Evolutionary conservation across 2,329 filamentous ascomycete species (phyloP).

Genomic region (Pseudohalonectria lignicola): DNA sequence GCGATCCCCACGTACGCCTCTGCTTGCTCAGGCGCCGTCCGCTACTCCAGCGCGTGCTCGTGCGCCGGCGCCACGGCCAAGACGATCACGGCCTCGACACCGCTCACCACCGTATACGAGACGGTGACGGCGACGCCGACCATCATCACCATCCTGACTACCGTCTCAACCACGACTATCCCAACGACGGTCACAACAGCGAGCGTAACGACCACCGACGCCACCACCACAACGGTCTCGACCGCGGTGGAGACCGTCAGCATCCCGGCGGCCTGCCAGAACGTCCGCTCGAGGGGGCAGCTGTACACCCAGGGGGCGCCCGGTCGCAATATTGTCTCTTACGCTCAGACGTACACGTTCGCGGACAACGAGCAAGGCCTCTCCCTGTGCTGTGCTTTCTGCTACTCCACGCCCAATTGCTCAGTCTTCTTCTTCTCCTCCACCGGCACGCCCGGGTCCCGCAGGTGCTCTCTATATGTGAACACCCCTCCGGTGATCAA

Average conservation of each 20-base stretch:
- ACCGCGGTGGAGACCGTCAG: neutral
- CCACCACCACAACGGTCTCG: neutral
- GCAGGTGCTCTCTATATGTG: no score
- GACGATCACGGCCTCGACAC: conserved; percentile 3
- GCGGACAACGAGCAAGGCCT: neutral
- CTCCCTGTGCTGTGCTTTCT: neutral
- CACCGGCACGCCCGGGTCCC: no score
- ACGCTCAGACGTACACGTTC: neutral
- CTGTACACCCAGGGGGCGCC: no score
- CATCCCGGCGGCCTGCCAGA: neutral
- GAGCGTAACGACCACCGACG: neutral
- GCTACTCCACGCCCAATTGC: neutral
- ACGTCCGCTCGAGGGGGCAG: neutral
- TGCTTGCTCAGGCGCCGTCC: conserved; percentile 9
- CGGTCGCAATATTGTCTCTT: no score
- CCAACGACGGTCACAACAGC: neutral
- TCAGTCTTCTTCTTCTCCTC: no score
- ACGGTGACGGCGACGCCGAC: conserved; percentile 5
- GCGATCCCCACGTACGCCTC: conserved; percentile 13
- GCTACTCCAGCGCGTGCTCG: conserved; percentile 16
- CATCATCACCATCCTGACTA: neutral
- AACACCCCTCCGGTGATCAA: no score
- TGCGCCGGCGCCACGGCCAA: conserved; percentile 13
- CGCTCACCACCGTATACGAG: neutral
- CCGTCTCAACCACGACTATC: neutral